Evolutionary conservation across 1,284 basidiomycete species (phyloP).

Genomic region (Rhodotorula sp.): DNA sequence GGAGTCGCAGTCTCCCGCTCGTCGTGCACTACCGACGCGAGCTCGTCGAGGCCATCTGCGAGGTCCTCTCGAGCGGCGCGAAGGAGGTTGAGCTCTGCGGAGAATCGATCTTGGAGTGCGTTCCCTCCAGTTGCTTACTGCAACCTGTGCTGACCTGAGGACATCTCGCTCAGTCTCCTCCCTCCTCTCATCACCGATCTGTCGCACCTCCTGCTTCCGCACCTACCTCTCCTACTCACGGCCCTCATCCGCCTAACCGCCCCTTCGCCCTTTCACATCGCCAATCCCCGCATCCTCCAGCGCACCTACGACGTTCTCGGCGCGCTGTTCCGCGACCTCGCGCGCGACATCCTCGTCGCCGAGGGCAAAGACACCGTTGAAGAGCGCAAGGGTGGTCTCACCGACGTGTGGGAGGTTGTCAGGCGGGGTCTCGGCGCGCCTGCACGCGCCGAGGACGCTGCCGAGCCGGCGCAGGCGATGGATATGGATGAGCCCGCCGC

Average conservation of each 20-base stretch:
- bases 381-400: slow-evolving; percentile 20
- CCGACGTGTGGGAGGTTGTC: slow-evolving; percentile 36
- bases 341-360: slow-evolving; percentile 33
- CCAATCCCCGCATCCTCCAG: slow-evolving; percentile 39
- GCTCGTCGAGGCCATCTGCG: slow-evolving; percentile 37
- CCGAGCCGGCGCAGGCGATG: not conserved
- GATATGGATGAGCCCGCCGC: not conserved
- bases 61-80: slow-evolving; percentile 17
- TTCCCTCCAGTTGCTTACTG: not conserved
- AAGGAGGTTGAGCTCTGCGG: slow-evolving; percentile 38
- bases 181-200: slow-evolving; percentile 45
- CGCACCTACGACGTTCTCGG: slow-evolving; percentile 44
- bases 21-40: slow-evolving; percentile 42
- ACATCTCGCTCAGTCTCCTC: slow-evolving; percentile 33
- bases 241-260: slow-evolving; percentile 35
- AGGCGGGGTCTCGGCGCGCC: slow-evolving; percentile 31
- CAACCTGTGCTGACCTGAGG: not conserved
- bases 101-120: slow-evolving; percentile 40
- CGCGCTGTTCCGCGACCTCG: slow-evolving; percentile 43
- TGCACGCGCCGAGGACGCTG: not conserved
- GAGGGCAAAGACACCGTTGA: not conserved
- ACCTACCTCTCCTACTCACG: slow-evolving; percentile 29
- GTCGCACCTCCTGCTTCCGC: slow-evolving; percentile 36
- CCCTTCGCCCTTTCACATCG: slow-evolving; percentile 34
- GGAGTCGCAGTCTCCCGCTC: slow-evolving; percentile 42